phyloP scores from a whole-genome alignment of 2,329 filamentous ascomycete species.

The Geosmithia putterillii region DNA sequence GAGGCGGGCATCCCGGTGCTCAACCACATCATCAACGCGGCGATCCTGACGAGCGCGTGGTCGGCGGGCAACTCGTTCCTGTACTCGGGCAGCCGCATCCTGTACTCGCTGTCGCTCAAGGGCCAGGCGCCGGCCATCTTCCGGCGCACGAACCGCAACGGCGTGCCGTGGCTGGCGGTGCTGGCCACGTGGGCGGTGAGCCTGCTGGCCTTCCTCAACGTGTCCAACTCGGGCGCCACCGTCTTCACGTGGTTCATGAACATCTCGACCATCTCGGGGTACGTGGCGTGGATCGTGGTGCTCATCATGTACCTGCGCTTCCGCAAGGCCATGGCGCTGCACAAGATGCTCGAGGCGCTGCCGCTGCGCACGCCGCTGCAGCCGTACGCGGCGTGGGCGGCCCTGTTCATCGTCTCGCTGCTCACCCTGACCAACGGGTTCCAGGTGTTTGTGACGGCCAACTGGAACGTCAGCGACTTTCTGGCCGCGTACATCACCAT shows the following conservation, averaged over 20 bases:
- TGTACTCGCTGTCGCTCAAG: slow-evolving; percentile 56
- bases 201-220: slow-evolving; percentile 58
- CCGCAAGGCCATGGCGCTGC: slow-evolving; percentile 38
- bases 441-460: slow-evolving; percentile 54
- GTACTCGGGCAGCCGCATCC: slow-evolving; percentile 56
- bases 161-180: slow-evolving; percentile 46
- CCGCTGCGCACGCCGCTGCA: slow-evolving; percentile 41
- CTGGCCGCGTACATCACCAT: slow-evolving; percentile 52
- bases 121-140: slow-evolving; percentile 54
- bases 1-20: slow-evolving; percentile 50
- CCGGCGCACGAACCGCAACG: slow-evolving; percentile 43
- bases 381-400: slow-evolving; percentile 52
- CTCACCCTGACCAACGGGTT: slow-evolving; percentile 68
- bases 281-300: slow-evolving; percentile 48
- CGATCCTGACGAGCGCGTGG: slow-evolving; percentile 54
- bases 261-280: slow-evolving; percentile 50
- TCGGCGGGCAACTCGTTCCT: slow-evolving; percentile 49
- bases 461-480: slow-evolving; percentile 53
- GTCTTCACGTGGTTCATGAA: slow-evolving; percentile 65
- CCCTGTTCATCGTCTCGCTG: slow-evolving; percentile 43
- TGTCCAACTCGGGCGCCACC: slow-evolving; percentile 45
- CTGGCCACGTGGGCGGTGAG: slow-evolving; percentile 45
- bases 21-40: slow-evolving; percentile 56
- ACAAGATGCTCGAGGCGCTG: slow-evolving; percentile 35
- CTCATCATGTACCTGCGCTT: slow-evolving; percentile 48